phyloP scores from a whole-genome alignment of 2,329 filamentous ascomycete genomes.

The Aureobasidium leucospermi region DNA sequence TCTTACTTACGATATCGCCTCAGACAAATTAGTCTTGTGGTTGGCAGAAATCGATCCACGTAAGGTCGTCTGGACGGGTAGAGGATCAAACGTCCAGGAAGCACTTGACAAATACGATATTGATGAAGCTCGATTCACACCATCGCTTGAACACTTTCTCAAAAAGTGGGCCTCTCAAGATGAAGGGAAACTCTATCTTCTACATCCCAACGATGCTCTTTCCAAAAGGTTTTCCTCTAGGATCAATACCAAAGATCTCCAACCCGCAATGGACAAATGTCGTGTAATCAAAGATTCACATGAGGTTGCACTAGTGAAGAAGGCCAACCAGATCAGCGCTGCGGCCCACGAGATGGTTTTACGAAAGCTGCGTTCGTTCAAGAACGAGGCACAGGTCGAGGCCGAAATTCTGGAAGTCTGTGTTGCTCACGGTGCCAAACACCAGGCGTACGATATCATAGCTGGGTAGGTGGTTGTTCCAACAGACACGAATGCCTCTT shows the following conservation, averaged over 20 bases:
- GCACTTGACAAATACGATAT: constrained; percentile 72
- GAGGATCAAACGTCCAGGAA: constrained; percentile 70
- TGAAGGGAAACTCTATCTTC: constrained; percentile 26
- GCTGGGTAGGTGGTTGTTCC: constrained; percentile 45
- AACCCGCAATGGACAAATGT: constrained; percentile 68
- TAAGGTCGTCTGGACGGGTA: constrained; percentile 84
- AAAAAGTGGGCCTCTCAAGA: constrained; percentile 25
- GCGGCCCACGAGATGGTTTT: constrained; percentile 71
- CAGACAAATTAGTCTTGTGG: constrained; percentile 71
- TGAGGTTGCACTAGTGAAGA: constrained; percentile 74
- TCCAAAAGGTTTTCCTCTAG: background rate
- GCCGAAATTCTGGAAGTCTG: constrained; percentile 69
- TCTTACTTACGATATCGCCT: constrained; percentile 71
- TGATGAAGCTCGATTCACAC: constrained; percentile 55
- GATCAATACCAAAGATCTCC: constrained; percentile 35
- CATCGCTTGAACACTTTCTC: constrained; percentile 26
- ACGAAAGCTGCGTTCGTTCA: constrained; percentile 52
- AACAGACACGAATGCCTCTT: background rate
- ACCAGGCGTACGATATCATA: constrained; percentile 84
- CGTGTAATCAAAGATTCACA: constrained; percentile 78
- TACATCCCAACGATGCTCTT: constrained; percentile 23
- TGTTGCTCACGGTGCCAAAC: constrained; percentile 62
- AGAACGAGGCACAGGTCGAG: constrained; percentile 77
- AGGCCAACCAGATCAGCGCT: constrained; percentile 73
- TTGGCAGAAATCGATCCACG: constrained; percentile 85